Evolutionary conservation across 2,329 filamentous ascomycete species (phyloP).

Genomic region (Gyromitra esculenta): DNA sequence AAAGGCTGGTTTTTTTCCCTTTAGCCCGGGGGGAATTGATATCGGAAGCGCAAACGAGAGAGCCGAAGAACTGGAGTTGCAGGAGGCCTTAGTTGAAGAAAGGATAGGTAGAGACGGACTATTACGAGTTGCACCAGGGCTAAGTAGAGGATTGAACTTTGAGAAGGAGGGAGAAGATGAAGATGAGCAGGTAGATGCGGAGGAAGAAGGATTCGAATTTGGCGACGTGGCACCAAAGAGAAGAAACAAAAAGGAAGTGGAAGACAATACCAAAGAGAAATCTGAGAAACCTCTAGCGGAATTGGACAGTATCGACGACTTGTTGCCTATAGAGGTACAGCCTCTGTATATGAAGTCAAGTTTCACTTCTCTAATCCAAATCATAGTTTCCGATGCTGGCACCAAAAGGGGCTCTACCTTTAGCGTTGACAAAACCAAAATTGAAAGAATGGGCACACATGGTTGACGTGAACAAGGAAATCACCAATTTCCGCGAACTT

Average conservation of each 20-base stretch:
- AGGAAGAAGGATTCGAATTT: constrained; percentile 58
- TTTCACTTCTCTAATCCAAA: constrained; percentile 22
- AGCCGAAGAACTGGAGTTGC: constrained; percentile 82
- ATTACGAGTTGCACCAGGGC: constrained; percentile 82
- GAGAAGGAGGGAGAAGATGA: constrained; percentile 68
- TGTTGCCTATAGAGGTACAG: constrained; percentile 79
- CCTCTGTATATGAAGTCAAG: not conserved
- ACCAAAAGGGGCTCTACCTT: constrained; percentile 78
- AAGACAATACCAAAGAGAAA: constrained; percentile 64
- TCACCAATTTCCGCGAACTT: constrained; percentile 91
- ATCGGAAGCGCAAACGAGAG: constrained; percentile 74
- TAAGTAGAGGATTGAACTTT: constrained; percentile 80
- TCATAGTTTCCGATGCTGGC: constrained; percentile 81
- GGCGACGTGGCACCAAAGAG: constrained; percentile 57
- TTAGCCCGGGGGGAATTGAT: constrained; percentile 89
- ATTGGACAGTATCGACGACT: constrained; percentile 77
- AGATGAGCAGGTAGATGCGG: constrained; percentile 67
- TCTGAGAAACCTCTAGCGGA: constrained; percentile 61
- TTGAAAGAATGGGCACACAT: constrained; percentile 93
- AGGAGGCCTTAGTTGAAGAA: constrained; percentile 68
- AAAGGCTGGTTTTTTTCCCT: constrained; percentile 91
- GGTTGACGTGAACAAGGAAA: constrained; percentile 92
- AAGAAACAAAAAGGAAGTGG: constrained; percentile 63
- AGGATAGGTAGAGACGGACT: constrained; percentile 74
- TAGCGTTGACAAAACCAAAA: constrained; percentile 70